Evolutionary conservation across 2,329 filamentous ascomycete species (phyloP), one percentile per base, ranked within the genome.

Genomic region (Colletotrichum sp.): DNA sequence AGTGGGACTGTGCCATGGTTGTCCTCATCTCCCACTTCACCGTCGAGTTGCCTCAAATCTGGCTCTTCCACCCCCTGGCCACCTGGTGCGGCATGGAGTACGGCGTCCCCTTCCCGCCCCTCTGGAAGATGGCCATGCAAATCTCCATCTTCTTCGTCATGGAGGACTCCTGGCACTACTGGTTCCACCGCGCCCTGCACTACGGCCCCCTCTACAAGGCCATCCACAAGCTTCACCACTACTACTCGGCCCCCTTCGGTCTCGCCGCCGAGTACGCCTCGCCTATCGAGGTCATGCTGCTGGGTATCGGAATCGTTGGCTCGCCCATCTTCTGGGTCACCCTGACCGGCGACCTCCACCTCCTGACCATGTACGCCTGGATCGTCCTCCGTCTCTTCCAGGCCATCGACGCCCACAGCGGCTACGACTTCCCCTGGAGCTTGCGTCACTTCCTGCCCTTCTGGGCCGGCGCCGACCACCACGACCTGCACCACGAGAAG

Each of bases 161-260:
- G 82, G 97, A 99, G 86, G 97, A 99, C 86, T 89, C 96, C 79
- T 99, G 97, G 97, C 97, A 99, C 87, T 99, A 99, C 90, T 99
- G 96, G 93, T 93, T 92, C 80, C 97, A 99, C 88, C 95, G 97
- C 80, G 92, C 91, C 59, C 92, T 99, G 87, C 97, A 99, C 90
- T 98, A 95, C 89, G 96, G 95, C 26, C 95, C 96, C 52, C 93
- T 99, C 7, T 99, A 99, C 92, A 98, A 96, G 89, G 92, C 93
- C 82, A 95, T 99, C 82, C 97, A 99, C 92, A 99, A 99, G 90
- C 96, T 99, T 81, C 97, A 99, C 88, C 97, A 99, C 89, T 96
- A 97, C 82, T 99, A 99, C 89, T 98, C 96, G 48, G 97, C 97
- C 15, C 97, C 97, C 21, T 99, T 99, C 83, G 97, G 97, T 80